Conservation (phyloP, 1,284 basidiomycete species). For the Sanguinoderma infundibulare region DNA sequence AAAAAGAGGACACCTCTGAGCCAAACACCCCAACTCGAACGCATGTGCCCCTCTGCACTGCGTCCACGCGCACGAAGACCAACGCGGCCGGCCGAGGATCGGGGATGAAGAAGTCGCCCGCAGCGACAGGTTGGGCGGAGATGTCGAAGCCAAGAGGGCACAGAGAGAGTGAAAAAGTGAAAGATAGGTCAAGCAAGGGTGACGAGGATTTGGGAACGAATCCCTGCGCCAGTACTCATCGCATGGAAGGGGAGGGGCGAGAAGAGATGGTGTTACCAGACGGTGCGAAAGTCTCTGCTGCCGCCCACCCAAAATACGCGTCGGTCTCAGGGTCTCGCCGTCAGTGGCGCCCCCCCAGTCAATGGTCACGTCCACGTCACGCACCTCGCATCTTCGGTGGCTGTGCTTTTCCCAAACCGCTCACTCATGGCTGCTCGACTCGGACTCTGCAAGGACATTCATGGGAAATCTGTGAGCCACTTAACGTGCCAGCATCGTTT, state of each 20-base stretch:
- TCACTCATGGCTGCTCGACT: not conserved
- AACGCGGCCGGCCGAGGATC: not conserved
- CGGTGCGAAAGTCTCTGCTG: not conserved
- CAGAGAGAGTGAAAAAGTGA: not conserved
- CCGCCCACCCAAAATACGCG: constrained; percentile 12
- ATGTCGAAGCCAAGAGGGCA: not conserved
- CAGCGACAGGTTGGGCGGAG: not conserved
- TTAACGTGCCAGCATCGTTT: too few species aligned
- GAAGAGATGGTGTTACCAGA: not conserved
- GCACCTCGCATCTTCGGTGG: constrained; percentile 2
- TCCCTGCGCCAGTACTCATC: constrained; percentile 21
- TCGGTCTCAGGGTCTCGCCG: too few species aligned
- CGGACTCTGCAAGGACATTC: too few species aligned
- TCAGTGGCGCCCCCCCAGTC: too few species aligned
- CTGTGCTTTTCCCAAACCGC: not conserved
- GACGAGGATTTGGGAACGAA: constrained; percentile 4
- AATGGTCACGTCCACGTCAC: not conserved
- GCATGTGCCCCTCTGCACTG: constrained; percentile 24
- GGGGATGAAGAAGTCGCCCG: not conserved
- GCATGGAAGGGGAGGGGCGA: constrained; percentile 17
- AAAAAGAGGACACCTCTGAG: constrained; percentile 13
- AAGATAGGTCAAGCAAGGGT: not conserved
- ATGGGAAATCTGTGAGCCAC: too few species aligned
- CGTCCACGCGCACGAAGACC: constrained; percentile 9
- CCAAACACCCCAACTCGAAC: constrained; percentile 13